Base-by-base conservation (phyloP, 345 rosid genomes). In the Ricinus communis region DNA sequence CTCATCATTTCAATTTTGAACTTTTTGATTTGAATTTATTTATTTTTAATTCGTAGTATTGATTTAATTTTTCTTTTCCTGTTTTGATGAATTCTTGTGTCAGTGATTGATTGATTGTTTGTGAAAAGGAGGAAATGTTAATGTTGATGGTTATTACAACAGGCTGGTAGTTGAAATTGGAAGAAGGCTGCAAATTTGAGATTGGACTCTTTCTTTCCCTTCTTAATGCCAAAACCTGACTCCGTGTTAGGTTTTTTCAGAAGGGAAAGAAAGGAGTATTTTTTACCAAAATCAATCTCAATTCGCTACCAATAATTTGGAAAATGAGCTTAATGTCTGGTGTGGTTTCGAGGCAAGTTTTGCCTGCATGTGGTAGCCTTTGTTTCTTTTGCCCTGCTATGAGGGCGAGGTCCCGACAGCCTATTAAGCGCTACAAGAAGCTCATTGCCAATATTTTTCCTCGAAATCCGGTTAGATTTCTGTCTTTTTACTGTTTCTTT, bases 351-450 rank as follows among this genome's bases (percentile, higher is more conserved):
- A 87, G 99, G 88, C 91, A 89, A 82, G 85, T 94, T 33, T 75
- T 95, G 88, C 97, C 99, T 27, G 90, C 81, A 65, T 95, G 99
- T 67, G 97, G 98, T 40, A 87, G 85, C 76, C 92, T 96, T 76
- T 96, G 99, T 78, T 81, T 84, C 79, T 85, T 88, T 76, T 96
- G 96, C 80, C 98, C 99, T 30, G 88, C 85, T 15, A 45, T 96
- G 79, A 83, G 98, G 72, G 84, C 99, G 19, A 85, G 99, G 85
- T 96, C 99, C 65, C 87, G 97, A 72, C 99, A 96, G 81, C 98
- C 96, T 51, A 91, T 96, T 68, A 96, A 88, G 93, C 84, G 99
- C 82, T 96, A 93, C 81, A 93, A 93, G 97, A 91, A 96, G 87
- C 94, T 96, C 76, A 86, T 96, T 69, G 76, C 97, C 0, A 87